Percentiles rank a stretch among this genome's conserved stretches.
phyloP scores from a whole-genome alignment of 345 rosid species.

The Citrus australasica region DNA sequence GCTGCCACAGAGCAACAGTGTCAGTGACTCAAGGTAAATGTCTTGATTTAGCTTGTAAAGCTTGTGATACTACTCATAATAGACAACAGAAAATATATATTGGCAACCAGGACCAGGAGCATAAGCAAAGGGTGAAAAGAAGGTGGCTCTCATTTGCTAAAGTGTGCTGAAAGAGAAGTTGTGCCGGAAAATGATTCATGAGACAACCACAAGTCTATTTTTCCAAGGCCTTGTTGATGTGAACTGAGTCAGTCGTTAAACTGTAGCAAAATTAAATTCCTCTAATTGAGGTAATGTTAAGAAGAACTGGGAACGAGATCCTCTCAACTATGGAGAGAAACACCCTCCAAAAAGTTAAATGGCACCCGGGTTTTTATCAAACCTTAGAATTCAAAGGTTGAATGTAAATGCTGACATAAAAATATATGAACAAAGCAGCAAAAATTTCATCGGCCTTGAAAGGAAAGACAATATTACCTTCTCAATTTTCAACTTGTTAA shows the following conservation, averaged over 20 bases:
- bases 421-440: not conserved
- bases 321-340: not conserved
- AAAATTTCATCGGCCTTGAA: not conserved
- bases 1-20: constrained; percentile 39
- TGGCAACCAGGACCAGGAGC: not conserved
- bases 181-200: not conserved
- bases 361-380: not conserved
- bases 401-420: not conserved
- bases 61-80: not conserved
- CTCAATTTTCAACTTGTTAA: constrained; percentile 88
- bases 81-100: not conserved
- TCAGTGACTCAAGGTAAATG: not conserved
- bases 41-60: not conserved
- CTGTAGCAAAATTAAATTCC: not conserved
- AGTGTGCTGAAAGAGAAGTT: not conserved
- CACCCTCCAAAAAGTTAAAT: not conserved
- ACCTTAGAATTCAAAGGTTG: not conserved
- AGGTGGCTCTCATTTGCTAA: not conserved
- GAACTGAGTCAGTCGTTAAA: not conserved
- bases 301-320: not conserved
- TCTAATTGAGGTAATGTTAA: not conserved
- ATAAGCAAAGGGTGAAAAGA: not conserved
- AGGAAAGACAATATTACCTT: constrained; percentile 43
- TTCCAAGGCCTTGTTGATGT: not conserved
- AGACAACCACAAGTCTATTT: not conserved